Percentiles rank a stretch among this genome's conserved stretches.
phyloP scores from a whole-genome alignment of 805 yeast species.

The Sugiyamaella americana region DNA sequence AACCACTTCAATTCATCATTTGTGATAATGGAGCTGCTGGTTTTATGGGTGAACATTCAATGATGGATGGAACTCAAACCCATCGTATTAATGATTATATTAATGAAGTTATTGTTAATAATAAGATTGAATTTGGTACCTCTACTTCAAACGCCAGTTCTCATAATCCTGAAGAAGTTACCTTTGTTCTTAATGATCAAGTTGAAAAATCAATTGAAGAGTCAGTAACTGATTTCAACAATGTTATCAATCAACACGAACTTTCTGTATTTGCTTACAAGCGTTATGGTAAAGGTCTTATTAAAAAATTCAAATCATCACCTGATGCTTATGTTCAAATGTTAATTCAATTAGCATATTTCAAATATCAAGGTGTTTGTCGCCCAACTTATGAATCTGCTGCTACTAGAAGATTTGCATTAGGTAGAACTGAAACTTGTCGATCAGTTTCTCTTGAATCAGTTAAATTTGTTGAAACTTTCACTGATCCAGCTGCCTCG shows the following conservation, averaged over 20 bases:
- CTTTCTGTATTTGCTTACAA: constrained; percentile 72
- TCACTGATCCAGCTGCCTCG: constrained; percentile 53
- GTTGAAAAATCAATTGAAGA: constrained; percentile 45
- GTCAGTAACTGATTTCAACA: constrained; percentile 53
- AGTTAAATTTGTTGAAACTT: constrained; percentile 61
- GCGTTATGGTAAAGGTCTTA: constrained; percentile 79
- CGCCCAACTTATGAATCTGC: constrained; percentile 96
- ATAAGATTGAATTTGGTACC: constrained; percentile 36
- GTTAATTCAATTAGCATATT: constrained; percentile 86
- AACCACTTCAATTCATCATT: constrained; percentile 80
- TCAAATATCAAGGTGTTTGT: constrained; percentile 67
- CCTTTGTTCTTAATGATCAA: constrained; percentile 51
- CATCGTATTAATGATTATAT: constrained; percentile 77
- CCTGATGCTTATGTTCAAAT: constrained; percentile 94
- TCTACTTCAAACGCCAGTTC: constrained; percentile 15
- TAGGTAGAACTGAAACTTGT: constrained; percentile 93
- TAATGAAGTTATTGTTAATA: constrained; percentile 47
- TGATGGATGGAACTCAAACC: constrained; percentile 98
- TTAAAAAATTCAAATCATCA: constrained; percentile 76
- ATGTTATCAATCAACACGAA: constrained; percentile 60
- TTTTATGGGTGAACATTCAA: constrained; percentile 92
- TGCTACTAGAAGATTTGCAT: constrained; percentile 80
- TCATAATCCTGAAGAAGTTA: constrained; percentile 32
- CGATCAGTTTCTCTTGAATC: constrained; percentile 75
- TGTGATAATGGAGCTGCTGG: constrained; percentile 83